Conservation (phyloP, 2,329 filamentous ascomycete genomes). For the Aspergillus aculeatinus region DNA sequence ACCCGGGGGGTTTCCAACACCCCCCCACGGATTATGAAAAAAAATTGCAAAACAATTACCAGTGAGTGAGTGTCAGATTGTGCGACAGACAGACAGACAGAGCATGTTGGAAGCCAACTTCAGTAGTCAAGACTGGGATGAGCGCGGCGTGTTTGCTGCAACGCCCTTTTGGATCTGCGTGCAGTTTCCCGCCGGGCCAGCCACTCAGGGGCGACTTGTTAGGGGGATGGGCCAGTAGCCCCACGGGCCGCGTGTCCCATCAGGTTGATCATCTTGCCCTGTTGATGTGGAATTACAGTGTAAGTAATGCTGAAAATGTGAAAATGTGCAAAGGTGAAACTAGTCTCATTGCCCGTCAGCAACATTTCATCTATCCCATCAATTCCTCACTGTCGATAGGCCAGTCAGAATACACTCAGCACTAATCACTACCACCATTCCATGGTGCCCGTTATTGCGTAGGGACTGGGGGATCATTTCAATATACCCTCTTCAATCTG, state of each 20-base stretch:
- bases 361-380: neutral
- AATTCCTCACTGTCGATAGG: neutral
- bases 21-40: neutral
- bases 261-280: conserved; percentile 11
- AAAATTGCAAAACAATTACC: neutral
- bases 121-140: neutral
- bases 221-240: conserved; percentile 12
- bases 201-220: conserved; percentile 15
- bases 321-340: neutral
- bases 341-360: neutral
- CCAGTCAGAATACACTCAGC: neutral
- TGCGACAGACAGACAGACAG: neutral
- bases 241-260: conserved; percentile 28
- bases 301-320: neutral
- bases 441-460: neutral
- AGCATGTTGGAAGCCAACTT: neutral
- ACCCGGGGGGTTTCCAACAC: neutral
- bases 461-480: neutral
- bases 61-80: neutral
- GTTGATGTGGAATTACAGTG: neutral
- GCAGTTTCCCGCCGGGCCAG: conserved; percentile 17
- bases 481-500: neutral
- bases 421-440: neutral
- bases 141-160: neutral
- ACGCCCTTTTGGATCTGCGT: conserved; percentile 16